phyloP scores from a whole-genome alignment of 805 yeast species.

The Myxozyma geophila region DNA sequence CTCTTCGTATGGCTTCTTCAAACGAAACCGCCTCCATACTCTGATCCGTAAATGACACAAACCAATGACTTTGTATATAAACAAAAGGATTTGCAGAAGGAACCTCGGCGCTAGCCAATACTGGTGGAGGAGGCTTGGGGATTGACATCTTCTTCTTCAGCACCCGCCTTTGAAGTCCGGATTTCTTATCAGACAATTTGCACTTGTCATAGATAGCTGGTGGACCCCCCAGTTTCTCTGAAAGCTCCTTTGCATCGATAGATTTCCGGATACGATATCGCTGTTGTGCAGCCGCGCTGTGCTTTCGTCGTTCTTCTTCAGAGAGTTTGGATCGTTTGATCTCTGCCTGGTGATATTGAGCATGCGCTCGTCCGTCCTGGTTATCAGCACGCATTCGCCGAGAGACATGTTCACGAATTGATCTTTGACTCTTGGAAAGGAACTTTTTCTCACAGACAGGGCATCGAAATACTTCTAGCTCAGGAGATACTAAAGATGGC shows the following conservation, averaged over 20 bases:
- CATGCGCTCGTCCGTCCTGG: conserved; percentile 25
- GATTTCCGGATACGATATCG: conserved; percentile 25
- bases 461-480: conserved; percentile 23
- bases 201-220: conserved; percentile 27
- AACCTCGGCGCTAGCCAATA: background rate
- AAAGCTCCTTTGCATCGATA: conserved; percentile 21
- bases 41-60: conserved; percentile 19
- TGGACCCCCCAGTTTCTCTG: conserved; percentile 25
- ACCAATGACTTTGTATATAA: conserved; percentile 18
- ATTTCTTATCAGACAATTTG: conserved; percentile 25
- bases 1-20: conserved; percentile 16
- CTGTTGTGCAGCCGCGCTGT: conserved; percentile 30
- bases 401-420: conserved; percentile 29
- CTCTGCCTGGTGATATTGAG: conserved; percentile 18
- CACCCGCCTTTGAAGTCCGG: conserved; percentile 25
- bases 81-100: conserved; percentile 25
- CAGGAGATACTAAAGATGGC: conserved; percentile 1
- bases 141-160: conserved; percentile 13
- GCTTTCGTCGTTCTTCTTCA: conserved; percentile 23
- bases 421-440: conserved; percentile 23
- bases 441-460: conserved; percentile 33
- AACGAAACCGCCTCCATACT: conserved; percentile 13
- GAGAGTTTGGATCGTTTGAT: conserved; percentile 22
- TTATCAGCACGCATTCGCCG: conserved; percentile 26
- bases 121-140: conserved; percentile 22